These are phyloP conservation scores for Tulasnella sp. DNA, from an alignment of 768 basidiomycete genomes.

Conservation along the genomic window DNA sequence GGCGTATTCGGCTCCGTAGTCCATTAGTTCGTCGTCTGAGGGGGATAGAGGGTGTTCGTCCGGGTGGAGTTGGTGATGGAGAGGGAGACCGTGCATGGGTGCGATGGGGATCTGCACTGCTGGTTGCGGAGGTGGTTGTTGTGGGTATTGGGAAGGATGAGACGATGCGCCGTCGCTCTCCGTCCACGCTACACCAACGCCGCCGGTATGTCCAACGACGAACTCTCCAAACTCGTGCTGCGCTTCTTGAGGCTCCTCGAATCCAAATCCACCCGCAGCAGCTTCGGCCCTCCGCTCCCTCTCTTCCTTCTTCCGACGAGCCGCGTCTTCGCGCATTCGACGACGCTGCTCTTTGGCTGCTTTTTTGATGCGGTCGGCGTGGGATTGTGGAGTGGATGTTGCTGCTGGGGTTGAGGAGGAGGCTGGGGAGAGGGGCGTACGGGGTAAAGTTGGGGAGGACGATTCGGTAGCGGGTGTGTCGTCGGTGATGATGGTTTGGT, in stretches of 20 bases:
- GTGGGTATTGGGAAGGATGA: not conserved
- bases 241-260: not conserved
- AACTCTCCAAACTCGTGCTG: conserved; percentile 4
- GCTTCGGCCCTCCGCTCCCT: conserved; percentile 4
- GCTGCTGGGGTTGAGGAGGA: not conserved
- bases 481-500: not conserved
- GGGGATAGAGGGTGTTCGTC: not conserved
- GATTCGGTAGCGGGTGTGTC: not conserved
- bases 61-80: not conserved
- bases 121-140: not conserved
- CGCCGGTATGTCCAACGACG: not conserved
- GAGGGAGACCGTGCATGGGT: not conserved
- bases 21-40: not conserved
- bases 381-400: not conserved
- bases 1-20: conserved; percentile 2
- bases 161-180: not conserved
- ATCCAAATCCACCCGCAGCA: not conserved
- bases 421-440: not conserved
- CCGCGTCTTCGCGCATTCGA: not conserved
- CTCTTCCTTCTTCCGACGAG: not conserved
- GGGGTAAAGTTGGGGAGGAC: not conserved
- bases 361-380: not conserved
- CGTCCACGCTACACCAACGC: not conserved
- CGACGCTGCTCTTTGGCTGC: conserved; percentile 7
- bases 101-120: not conserved